Conservation (phyloP, 1,284 basidiomycete genomes). For the Ustilago lituana region DNA sequence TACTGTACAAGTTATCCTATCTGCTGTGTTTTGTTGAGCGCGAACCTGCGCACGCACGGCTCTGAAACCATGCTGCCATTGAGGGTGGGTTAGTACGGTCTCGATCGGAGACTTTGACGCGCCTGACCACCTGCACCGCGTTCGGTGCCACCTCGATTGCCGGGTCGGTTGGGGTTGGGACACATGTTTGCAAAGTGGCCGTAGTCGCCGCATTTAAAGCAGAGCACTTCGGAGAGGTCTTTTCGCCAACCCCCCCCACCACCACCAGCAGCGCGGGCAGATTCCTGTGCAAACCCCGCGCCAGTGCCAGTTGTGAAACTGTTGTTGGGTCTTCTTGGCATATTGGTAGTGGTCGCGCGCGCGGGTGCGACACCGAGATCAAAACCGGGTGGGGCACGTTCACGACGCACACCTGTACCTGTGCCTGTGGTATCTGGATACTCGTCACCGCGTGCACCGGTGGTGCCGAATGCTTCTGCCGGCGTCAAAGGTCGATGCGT, state of each 20-base stretch:
- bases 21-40: too few relatives aligned
- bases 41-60: too few relatives aligned
- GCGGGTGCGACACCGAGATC: constrained; percentile 10
- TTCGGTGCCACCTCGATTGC: constrained; percentile 58
- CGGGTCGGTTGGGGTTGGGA: constrained; percentile 56
- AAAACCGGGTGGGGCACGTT: constrained; percentile 25
- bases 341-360: constrained; percentile 10
- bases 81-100: constrained; percentile 42
- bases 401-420: too few relatives aligned
- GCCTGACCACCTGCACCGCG: constrained; percentile 37
- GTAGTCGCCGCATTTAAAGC: constrained; percentile 65
- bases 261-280: too few relatives aligned
- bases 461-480: constrained; percentile 60
- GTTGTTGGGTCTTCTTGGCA: constrained; percentile 19
- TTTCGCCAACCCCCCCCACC: constrained; percentile 42
- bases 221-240: constrained; percentile 60
- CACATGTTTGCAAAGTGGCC: constrained; percentile 66
- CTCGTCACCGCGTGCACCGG: constrained; percentile 23
- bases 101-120: constrained; percentile 25
- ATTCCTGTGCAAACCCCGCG: too few relatives aligned
- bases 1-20: too few relatives aligned
- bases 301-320: not conserved
- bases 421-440: constrained; percentile 21
- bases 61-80: too few relatives aligned
- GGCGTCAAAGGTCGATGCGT: constrained; percentile 63